Evolutionary conservation across 345 rosid genomes (phyloP).

Genomic region (Hibiscus syriacus): DNA sequence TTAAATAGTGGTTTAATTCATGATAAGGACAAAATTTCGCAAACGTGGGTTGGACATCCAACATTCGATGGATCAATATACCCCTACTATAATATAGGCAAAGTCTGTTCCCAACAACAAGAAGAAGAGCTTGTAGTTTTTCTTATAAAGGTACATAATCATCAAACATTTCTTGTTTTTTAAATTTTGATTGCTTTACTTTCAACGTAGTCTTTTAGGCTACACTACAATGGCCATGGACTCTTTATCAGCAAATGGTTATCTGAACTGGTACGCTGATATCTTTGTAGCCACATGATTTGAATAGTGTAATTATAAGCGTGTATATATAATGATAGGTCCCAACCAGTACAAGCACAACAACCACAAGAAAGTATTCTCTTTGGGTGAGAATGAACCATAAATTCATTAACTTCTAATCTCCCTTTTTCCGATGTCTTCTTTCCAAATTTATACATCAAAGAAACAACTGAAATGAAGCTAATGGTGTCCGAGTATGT

Average conservation of each 20-base stretch:
- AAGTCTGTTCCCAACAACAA: background rate
- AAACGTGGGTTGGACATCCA: background rate
- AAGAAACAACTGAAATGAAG: too few relatives aligned
- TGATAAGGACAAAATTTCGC: background rate
- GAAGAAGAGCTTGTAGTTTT: background rate
- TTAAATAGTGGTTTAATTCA: background rate
- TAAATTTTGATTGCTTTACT: background rate
- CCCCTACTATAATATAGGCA: background rate
- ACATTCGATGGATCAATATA: background rate
- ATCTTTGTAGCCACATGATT: too few relatives aligned
- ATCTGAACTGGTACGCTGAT: constrained; percentile 43
- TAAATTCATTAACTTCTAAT: too few relatives aligned
- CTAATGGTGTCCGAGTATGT: too few relatives aligned
- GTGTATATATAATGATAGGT: too few relatives aligned
- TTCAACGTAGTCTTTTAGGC: background rate
- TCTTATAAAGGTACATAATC: background rate
- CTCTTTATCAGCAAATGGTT: constrained; percentile 37
- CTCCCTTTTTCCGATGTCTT: too few relatives aligned
- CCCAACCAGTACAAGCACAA: too few relatives aligned
- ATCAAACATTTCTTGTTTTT: background rate
- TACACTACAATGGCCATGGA: constrained; percentile 26
- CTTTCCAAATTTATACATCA: too few relatives aligned
- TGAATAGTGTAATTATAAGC: too few relatives aligned
- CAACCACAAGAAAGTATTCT: too few relatives aligned
- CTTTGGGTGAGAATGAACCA: too few relatives aligned